Percentiles rank a stretch among this genome's conserved stretches.
Conservation (phyloP, 441 rosid genomes). For the Omphalea diandra region DNA sequence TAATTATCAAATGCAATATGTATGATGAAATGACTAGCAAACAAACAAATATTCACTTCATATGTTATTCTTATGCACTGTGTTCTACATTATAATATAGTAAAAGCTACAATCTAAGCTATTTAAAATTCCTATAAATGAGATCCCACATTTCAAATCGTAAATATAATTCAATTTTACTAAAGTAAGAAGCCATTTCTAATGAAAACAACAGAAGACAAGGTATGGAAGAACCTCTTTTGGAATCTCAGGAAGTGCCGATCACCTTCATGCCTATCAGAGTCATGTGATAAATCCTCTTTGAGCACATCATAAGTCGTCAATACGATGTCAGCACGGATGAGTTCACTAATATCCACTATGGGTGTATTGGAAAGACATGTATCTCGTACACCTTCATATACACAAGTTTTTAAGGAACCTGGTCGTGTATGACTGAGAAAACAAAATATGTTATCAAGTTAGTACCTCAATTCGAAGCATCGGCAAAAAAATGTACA, state of each 20-base stretch:
- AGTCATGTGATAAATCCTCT: conserved; percentile 90
- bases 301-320: conserved; percentile 97
- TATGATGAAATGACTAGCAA: neutral
- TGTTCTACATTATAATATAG: neutral
- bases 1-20: neutral
- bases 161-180: neutral
- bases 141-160: neutral
- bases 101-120: neutral
- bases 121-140: neutral
- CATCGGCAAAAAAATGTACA: conserved; percentile 22
- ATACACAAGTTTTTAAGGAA: conserved; percentile 64
- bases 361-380: conserved; percentile 57
- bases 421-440: conserved; percentile 85
- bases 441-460: conserved; percentile 26
- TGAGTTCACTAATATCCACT: conserved; percentile 63
- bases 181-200: conserved; percentile 1
- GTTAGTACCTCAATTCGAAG: conserved; percentile 22
- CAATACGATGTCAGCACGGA: conserved; percentile 74
- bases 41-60: neutral
- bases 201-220: conserved; percentile 25
- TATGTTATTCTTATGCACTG: neutral
- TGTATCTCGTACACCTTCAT: conserved; percentile 79
- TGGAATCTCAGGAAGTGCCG: conserved; percentile 85
- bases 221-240: conserved; percentile 68
- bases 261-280: conserved; percentile 93